Evolutionary conservation across 768 basidiomycete species (phyloP), one percentile per base, ranked within the genome.

Genomic region (Suillus weaverae): DNA sequence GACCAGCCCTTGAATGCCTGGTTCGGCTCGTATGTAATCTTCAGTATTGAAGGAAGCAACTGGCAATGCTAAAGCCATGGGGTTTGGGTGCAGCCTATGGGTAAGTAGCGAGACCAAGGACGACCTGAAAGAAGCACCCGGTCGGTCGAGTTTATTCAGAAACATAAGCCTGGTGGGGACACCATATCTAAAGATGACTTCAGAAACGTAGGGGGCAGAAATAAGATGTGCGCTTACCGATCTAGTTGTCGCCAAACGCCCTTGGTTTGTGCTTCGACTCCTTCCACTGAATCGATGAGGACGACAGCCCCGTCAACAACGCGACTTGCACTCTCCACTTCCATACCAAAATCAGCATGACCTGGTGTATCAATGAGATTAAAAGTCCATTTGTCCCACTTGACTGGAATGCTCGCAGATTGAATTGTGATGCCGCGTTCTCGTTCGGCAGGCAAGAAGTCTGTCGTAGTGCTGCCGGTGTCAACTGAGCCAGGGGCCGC

Each of bases 271-370:
- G 92, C 87, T 75, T 95, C 94, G 6, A 95, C 94, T 8, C 94
- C 94, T 77, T 95, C 94, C 0, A 96, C 94, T 0, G 93, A 91
- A 76, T 96, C 94, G 51, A 96, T 86, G 38, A 96, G 77, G 36
- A 96, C 91, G 35, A 96, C 88, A 18, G 93, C 94, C 63, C 94
- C 94, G 67, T 96, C 94, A 5, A 95, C 86, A 18, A 96, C 90
- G 35, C 94, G 87, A 71, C 93, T 95, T 9, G 94, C 94, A 70
- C 93, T 92, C 77, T 95, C 94, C 33, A 96, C 94, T 71, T 96
- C 94, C 93, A 95, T 95, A n/a, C 94, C 94, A 77, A 96, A 96
- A 74, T 96, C 94, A 5, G 92, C 94, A 77, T 96, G 94, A 41
- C 94, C 94, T 18, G 94, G 94, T 4, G 94, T 95, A 71, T 96